These are phyloP conservation scores for Colletotrichum graminicola DNA, from an alignment of 2,329 filamentous ascomycete genomes.

Conservation along the genomic window DNA sequence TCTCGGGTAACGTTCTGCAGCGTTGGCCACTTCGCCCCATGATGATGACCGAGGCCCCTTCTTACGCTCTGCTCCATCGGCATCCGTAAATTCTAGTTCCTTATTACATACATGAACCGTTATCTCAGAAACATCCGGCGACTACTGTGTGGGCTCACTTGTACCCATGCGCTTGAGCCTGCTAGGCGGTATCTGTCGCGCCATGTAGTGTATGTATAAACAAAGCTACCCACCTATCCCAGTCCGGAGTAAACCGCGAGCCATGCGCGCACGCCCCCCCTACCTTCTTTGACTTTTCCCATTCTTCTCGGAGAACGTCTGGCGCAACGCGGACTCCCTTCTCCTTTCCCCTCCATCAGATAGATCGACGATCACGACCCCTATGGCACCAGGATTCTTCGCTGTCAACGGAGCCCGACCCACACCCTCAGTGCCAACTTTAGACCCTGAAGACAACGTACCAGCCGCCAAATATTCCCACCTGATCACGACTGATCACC, in stretches of 20 bases:
- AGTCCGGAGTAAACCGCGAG: background rate
- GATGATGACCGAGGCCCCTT: background rate
- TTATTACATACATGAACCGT: background rate
- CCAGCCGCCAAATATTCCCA: conserved; percentile 16
- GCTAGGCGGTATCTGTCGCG: background rate
- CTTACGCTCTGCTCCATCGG: background rate
- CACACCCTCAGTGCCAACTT: conserved; percentile 18
- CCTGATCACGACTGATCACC: conserved; percentile 31
- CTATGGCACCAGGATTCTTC: conserved; percentile 25
- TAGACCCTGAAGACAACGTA: conserved; percentile 34
- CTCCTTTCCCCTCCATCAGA: conserved; percentile 8
- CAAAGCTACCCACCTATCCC: background rate
- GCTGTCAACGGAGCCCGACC: conserved; percentile 20
- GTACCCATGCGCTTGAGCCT: background rate
- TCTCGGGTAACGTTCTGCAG: background rate
- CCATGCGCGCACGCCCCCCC: conserved; percentile 9
- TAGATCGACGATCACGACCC: conserved; percentile 39
- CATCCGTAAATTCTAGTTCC: background rate
- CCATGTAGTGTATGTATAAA: background rate
- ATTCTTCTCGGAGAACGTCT: conserved; percentile 14
- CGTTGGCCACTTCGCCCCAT: background rate
- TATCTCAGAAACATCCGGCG: background rate
- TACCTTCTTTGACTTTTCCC: conserved; percentile 23
- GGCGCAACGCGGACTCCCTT: conserved; percentile 1
- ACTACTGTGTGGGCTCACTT: background rate